Evolutionary conservation across 2,329 filamentous ascomycete genomes (phyloP).

Genomic region (Penicillium sp.): DNA sequence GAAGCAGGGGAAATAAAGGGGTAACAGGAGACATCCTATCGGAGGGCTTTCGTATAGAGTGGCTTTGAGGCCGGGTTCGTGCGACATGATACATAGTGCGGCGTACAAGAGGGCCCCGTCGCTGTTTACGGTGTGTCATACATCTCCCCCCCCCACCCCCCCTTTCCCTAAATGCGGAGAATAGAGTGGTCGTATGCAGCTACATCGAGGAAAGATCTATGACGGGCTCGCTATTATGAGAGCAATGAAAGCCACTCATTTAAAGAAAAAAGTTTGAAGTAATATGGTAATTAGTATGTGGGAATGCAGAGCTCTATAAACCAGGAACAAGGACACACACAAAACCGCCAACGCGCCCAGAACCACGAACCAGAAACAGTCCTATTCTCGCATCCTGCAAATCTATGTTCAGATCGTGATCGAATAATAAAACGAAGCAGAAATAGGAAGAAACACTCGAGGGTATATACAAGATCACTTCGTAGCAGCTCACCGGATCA

Average conservation of each 20-base stretch:
- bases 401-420: slow-evolving; percentile 5
- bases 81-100: neutral
- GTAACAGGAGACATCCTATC: neutral
- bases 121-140: neutral
- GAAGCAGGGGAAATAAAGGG: neutral
- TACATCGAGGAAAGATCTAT: neutral
- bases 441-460: neutral
- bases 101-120: neutral
- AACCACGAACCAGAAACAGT: neutral
- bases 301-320: slow-evolving; percentile 5
- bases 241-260: neutral
- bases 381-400: neutral
- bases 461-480: slow-evolving; percentile 2
- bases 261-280: neutral
- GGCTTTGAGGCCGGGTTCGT: neutral
- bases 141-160: neutral
- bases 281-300: slow-evolving; percentile 8
- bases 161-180: neutral
- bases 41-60: neutral
- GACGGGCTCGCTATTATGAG: neutral
- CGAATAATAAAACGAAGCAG: slow-evolving; percentile 1
- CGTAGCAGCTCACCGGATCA: neutral
- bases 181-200: neutral
- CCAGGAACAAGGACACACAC: neutral
- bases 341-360: neutral